Percentiles rank a stretch among this genome's conserved stretches.
phyloP scores from a whole-genome alignment of 139 green algal genomes.

The Astrephomene gubernaculifera region DNA sequence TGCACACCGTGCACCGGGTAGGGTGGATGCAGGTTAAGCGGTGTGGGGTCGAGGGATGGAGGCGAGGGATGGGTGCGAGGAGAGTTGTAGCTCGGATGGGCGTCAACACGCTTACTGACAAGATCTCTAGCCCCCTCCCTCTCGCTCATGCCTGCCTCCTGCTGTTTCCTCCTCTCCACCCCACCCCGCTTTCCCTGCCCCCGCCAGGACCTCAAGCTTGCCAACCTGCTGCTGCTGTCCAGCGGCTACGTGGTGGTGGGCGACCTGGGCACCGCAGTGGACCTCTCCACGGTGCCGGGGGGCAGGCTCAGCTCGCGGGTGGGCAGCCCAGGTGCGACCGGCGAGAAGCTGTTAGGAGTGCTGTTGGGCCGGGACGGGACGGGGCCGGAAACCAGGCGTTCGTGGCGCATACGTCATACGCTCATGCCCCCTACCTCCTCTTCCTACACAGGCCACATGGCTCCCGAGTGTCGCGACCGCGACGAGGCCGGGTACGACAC shows the following conservation, averaged over 20 bases:
- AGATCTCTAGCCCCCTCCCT: no score
- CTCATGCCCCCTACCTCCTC: not conserved
- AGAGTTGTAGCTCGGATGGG: no score
- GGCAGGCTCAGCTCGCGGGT: conserved; percentile 2
- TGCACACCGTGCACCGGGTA: conserved; percentile 34
- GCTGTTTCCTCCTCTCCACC: not conserved
- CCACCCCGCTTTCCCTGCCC: not conserved
- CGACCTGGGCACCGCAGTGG: conserved; percentile 40
- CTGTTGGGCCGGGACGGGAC: no score
- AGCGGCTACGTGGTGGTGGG: conserved; percentile 44
- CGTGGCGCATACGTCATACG: no score
- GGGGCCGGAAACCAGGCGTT: no score
- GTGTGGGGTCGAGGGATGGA: not conserved
- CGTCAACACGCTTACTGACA: no score
- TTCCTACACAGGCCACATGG: conserved; percentile 26
- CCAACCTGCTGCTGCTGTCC: conserved; percentile 79
- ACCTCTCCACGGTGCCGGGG: conserved; percentile 7
- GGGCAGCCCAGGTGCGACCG: conserved; percentile 38
- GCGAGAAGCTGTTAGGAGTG: no score
- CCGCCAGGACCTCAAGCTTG: conserved; percentile 59
- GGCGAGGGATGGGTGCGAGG: no score
- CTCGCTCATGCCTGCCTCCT: no score
- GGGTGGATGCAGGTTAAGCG: not conserved
- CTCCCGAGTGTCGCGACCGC: conserved; percentile 17
- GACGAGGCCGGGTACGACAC: conserved; percentile 25